Conservation (phyloP, 495 filamentous ascomycete genomes). For the Neurospora sp. region DNA sequence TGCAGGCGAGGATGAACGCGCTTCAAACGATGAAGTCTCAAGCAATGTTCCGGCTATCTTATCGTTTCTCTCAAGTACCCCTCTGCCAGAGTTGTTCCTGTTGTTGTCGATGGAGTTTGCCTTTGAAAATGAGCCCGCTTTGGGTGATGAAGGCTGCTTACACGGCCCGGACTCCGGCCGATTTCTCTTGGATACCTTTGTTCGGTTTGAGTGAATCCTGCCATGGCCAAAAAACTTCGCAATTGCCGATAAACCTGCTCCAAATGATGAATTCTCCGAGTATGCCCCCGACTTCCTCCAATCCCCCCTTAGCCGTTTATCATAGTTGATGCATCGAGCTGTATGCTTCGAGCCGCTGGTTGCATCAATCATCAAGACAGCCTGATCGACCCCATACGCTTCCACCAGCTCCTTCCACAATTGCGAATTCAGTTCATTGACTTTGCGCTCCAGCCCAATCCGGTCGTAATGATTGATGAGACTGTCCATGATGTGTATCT, state of each 20-base stretch:
- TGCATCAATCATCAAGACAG: background rate
- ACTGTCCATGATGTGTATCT: background rate
- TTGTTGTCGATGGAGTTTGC: background rate
- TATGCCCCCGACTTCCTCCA: background rate
- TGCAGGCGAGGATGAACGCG: too few species aligned
- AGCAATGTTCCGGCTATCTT: background rate
- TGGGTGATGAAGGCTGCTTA: too few species aligned
- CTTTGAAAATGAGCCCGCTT: too few species aligned
- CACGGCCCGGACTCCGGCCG: too few species aligned
- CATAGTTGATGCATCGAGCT: background rate
- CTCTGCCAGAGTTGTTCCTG: background rate
- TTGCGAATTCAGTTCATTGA: background rate
- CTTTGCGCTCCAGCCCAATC: background rate
- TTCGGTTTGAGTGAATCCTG: too few species aligned
- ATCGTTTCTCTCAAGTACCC: background rate
- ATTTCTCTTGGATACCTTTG: too few species aligned
- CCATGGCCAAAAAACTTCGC: too few species aligned
- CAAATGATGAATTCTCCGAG: background rate
- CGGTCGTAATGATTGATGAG: background rate
- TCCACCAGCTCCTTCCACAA: background rate
- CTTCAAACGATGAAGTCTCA: accelerated
- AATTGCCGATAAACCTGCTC: background rate
- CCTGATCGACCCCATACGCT: background rate
- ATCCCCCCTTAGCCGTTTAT: background rate
- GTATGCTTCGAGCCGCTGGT: background rate